Conservation (phyloP, 352 stramenopile species). For the Globisporangium uncinulatum region DNA sequence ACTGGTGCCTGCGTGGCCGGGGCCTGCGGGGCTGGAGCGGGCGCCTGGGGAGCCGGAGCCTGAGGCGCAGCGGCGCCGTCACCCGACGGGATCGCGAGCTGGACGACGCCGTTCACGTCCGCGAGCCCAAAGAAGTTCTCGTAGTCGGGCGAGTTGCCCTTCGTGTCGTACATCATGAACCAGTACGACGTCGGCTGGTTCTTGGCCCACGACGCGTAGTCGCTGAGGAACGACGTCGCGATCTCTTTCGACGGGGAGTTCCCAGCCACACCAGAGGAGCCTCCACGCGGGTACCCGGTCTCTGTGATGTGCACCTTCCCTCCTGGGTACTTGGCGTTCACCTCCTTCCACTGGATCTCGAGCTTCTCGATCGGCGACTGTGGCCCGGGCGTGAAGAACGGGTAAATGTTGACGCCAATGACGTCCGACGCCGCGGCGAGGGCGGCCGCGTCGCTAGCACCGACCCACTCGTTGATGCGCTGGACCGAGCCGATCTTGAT, state of each 20-base stretch:
- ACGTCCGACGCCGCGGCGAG: constrained; percentile 28
- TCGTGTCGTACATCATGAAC: constrained; percentile 45
- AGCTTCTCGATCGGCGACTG: constrained; percentile 31
- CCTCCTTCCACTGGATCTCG: constrained; percentile 24
- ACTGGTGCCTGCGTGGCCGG: neutral
- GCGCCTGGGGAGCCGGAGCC: constrained; percentile 1
- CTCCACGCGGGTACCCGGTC: constrained; percentile 33
- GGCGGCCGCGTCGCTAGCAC: constrained; percentile 17
- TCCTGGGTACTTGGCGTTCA: constrained; percentile 25
- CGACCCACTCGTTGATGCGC: constrained; percentile 33
- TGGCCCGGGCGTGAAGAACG: constrained; percentile 32
- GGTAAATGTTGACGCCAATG: constrained; percentile 42
- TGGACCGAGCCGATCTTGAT: constrained; percentile 56
- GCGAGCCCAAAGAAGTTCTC: constrained; percentile 40
- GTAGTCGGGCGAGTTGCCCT: constrained; percentile 23
- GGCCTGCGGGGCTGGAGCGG: neutral
- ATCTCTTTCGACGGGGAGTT: constrained; percentile 25
- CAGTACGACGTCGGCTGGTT: constrained; percentile 24
- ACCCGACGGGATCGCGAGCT: constrained; percentile 21
- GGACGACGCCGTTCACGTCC: constrained; percentile 17
- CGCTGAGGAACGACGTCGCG: constrained; percentile 21
- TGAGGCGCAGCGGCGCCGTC: constrained; percentile 4
- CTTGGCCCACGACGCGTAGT: constrained; percentile 24
- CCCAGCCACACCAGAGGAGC: constrained; percentile 7
- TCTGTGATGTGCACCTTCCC: constrained; percentile 32